phyloP scores from a whole-genome alignment of 495 filamentous ascomycete genomes.

The Tuber umbilicatum region DNA sequence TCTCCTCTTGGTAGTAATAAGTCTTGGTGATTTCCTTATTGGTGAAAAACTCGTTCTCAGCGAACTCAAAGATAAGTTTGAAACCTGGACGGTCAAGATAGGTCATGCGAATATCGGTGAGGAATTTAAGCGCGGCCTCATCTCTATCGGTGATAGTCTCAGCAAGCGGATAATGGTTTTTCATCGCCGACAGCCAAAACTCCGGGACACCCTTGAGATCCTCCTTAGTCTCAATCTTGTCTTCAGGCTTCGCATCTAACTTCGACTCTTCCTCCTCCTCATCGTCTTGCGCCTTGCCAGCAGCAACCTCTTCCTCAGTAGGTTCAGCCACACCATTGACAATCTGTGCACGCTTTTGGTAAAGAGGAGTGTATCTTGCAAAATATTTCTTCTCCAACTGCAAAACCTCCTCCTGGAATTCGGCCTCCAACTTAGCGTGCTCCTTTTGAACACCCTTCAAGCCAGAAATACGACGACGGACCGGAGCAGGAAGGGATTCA shows the following conservation, averaged over 20 bases:
- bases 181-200: slow-evolving; percentile 99
- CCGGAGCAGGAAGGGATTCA: slow-evolving; percentile 79
- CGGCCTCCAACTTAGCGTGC: slow-evolving; percentile 92
- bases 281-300: slow-evolving; percentile 73
- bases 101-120: slow-evolving; percentile 97
- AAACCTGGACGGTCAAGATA: slow-evolving; percentile 98
- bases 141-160: slow-evolving; percentile 98
- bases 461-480: slow-evolving; percentile 87
- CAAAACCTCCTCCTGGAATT: slow-evolving; percentile 96
- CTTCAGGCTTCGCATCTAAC: slow-evolving; percentile 50
- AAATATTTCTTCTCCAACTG: slow-evolving; percentile 99
- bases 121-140: slow-evolving; percentile 79
- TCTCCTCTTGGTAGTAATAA: slow-evolving; percentile 99
- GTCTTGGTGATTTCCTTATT: slow-evolving; percentile 98
- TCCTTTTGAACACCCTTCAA: slow-evolving; percentile 98
- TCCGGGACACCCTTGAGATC: slow-evolving; percentile 77
- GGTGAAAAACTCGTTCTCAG: slow-evolving; percentile 88
- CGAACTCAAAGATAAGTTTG: slow-evolving; percentile 94
- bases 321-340: slow-evolving; percentile 85
- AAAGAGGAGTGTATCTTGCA: slow-evolving; percentile 94
- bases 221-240: slow-evolving; percentile 48
- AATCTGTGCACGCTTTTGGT: slow-evolving; percentile 88
- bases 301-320: slow-evolving; percentile 73
- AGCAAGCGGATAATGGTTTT: slow-evolving; percentile 91
- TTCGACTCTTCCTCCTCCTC: slow-evolving; percentile 54